These are phyloP conservation scores for Monosporascus sp. DNA, from an alignment of 2,329 filamentous ascomycete species.

Conservation along the genomic window DNA sequence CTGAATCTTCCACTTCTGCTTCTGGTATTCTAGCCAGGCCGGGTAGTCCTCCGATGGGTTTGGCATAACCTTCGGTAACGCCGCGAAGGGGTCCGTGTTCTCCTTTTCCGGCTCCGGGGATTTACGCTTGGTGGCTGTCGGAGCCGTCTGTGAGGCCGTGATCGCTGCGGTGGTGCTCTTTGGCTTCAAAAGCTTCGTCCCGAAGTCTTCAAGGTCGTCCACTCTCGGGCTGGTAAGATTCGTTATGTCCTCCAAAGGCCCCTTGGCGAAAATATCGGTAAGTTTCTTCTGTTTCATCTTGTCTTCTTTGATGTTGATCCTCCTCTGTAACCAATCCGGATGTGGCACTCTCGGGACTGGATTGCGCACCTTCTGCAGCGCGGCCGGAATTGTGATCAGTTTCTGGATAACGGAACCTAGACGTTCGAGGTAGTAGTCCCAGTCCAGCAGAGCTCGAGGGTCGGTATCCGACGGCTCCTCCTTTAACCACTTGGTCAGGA, in stretches of 20 bases:
- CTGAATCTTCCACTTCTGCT: constrained; percentile 98
- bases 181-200: constrained; percentile 60
- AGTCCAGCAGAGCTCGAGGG: constrained; percentile 84
- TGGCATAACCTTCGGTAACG: constrained; percentile 79
- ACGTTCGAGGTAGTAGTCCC: constrained; percentile 95
- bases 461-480: constrained; percentile 91
- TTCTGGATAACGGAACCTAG: constrained; percentile 97
- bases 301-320: constrained; percentile 94
- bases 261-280: constrained; percentile 81
- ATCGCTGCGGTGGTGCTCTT: constrained; percentile 53
- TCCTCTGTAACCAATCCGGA: constrained; percentile 91
- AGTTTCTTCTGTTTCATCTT: constrained; percentile 98
- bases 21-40: constrained; percentile 88
- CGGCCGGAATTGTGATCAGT: constrained; percentile 95
- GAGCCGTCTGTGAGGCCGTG: constrained; percentile 50
- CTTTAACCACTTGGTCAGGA: constrained; percentile 90
- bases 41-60: constrained; percentile 80
- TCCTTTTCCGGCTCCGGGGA: constrained; percentile 61
- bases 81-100: constrained; percentile 72
- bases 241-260: constrained; percentile 68
- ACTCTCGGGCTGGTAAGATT: constrained; percentile 53
- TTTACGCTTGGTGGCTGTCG: constrained; percentile 63
- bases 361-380: constrained; percentile 90
- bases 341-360: constrained; percentile 90
- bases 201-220: constrained; percentile 79